Conservation (phyloP, 768 basidiomycete species). For the Kwoniella pini region DNA sequence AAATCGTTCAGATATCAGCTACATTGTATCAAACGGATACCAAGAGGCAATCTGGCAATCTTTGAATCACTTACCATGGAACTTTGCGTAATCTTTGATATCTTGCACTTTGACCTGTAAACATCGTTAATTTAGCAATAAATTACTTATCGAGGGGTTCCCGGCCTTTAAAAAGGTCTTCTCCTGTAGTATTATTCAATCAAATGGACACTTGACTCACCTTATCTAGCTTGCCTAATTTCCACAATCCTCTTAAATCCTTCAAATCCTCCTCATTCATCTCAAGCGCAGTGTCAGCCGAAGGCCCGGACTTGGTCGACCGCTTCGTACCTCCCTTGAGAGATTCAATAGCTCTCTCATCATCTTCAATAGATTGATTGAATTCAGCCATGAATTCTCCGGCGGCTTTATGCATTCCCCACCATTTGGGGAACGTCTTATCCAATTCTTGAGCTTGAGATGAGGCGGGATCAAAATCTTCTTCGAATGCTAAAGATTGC, state of each 20-base stretch:
- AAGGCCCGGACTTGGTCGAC: slow-evolving; percentile 2
- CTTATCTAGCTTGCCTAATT: slow-evolving; percentile 66
- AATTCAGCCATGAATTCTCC: slow-evolving; percentile 70
- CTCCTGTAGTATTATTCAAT: not conserved
- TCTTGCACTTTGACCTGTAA: slow-evolving; percentile 43
- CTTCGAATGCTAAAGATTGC: slow-evolving; percentile 87
- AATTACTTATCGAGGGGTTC: too few species aligned
- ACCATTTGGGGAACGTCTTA: slow-evolving; percentile 72
- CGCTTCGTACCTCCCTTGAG: slow-evolving; percentile 38
- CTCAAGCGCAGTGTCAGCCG: slow-evolving; percentile 52
- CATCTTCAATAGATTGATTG: slow-evolving; percentile 69
- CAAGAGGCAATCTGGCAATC: not conserved
- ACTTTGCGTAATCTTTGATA: slow-evolving; percentile 37
- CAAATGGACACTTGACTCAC: slow-evolving; percentile 55
- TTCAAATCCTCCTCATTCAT: slow-evolving; percentile 68
- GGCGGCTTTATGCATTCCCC: slow-evolving; percentile 70
- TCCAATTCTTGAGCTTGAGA: slow-evolving; percentile 63
- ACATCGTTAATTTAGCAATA: too few species aligned
- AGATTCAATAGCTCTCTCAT: slow-evolving; percentile 63
- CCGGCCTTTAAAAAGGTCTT: too few species aligned
- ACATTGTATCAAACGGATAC: not conserved
- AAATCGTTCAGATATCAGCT: not conserved
- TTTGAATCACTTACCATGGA: slow-evolving; percentile 32
- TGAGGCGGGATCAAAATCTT: slow-evolving; percentile 71
- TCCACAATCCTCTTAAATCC: slow-evolving; percentile 70